phyloP scores from a whole-genome alignment of 2,329 filamentous ascomycete species.

The Teratosphaeria epicoccoides region DNA sequence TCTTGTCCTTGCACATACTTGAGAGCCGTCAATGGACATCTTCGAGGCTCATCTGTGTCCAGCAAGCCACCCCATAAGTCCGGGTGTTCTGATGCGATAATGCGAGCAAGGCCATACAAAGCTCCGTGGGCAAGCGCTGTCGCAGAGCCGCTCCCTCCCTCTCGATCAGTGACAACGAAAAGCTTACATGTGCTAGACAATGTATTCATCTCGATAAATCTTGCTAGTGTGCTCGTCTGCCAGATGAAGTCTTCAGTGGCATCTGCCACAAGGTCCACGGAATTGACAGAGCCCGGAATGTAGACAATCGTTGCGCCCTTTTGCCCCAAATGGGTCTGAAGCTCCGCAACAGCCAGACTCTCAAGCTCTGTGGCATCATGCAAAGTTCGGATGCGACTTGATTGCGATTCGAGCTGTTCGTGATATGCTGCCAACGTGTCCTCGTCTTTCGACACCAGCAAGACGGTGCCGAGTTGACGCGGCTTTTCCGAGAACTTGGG shows the following conservation, averaged over 20 bases:
- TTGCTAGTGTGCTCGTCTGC: not conserved
- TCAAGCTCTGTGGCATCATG: not conserved
- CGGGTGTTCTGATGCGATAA: not conserved
- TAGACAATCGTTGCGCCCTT: not conserved
- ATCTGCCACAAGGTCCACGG: not conserved
- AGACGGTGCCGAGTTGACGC: not conserved
- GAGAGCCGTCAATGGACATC: not conserved
- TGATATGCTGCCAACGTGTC: not conserved
- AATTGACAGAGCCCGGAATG: not conserved
- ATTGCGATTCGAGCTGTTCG: not conserved
- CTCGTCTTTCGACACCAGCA: not conserved
- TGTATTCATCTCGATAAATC: not conserved
- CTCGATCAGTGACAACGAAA: not conserved
- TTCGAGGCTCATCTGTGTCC: not conserved
- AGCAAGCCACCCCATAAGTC: not conserved
- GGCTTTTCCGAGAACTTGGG: not conserved
- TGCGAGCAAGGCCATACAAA: not conserved
- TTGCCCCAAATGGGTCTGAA: not conserved
- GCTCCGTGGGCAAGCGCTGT: not conserved
- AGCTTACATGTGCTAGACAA: not conserved
- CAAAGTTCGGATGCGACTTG: not conserved
- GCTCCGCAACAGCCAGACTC: not conserved
- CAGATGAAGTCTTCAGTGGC: not conserved
- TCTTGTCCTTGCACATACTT: not conserved
- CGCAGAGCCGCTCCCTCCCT: not conserved